Base-by-base conservation (phyloP, 164 flowering plant species). In the Pachysandra terminalis region DNA sequence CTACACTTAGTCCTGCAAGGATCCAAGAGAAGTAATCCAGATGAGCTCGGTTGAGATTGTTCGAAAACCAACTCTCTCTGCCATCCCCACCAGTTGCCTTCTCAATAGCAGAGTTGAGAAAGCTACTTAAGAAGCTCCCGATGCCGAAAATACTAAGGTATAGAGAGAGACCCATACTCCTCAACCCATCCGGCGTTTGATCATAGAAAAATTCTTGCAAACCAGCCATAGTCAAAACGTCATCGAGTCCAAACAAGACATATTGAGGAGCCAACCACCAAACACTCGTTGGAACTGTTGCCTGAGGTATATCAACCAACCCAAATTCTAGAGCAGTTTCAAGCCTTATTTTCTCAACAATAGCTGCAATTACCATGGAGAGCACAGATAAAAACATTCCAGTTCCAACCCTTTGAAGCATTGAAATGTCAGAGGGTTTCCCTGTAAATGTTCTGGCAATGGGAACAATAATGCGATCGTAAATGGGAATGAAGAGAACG, bases 191-290 rank as follows among this genome's bases (percentile, higher is more conserved):
- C 0, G 75, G 79, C 21, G 71, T 71, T 53, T 71, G 74, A 64
- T 75, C 75, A 37, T 71, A 75, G 68, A 75, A 75, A 35, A 71
- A 71, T 45, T 73, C 74, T 59, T 67, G 78, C 71, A 71, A 64
- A 17, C 78, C 78, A n/a, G 71, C 71, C 71, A 71, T 53, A 1
- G 73, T 63, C 40, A 75, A 67, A 9, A 71, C 67, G 21, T 71
- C 68, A 19, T 67, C 69, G 16, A 68, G 25, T 61, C 79, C 75
- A 64, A 45, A 68, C 37, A 72, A 25, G 53, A 68, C 21, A 28
- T 68, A 72, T 25, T 75, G 75, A 40, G 75, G 78, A 28, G 35
- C 61, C 63, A 75, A 63, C 78, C 78, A 75, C 71, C 72, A 68
- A 0, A 68, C 51, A 40, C 69, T 65, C 79, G 72, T 76, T 23